Base-by-base conservation (phyloP, 345 rosid species). In the Brassica nigra region DNA sequence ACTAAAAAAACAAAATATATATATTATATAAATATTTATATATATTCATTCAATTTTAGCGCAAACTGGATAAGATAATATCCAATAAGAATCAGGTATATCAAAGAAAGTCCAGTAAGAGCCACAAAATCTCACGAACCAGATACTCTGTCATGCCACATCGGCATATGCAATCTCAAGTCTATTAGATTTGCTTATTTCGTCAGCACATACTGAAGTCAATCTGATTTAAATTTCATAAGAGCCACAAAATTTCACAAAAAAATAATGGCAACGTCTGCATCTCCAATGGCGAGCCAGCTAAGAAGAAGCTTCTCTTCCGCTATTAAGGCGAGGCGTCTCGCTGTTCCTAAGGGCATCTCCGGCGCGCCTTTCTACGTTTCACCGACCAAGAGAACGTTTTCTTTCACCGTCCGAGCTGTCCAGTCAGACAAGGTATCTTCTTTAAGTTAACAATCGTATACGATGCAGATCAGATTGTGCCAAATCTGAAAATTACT, bases 241-340 rank as follows among this genome's bases (percentile, higher is more conserved):
- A 49, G 61, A 73, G 59, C 16, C 42, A 69, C 4, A 31, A 3
- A 4, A 70, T 49, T 58, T 57, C 62, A 62, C 55, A 80, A 28
- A n/a, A 47, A 54, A 29, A 5, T 29, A 69, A 87, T 86, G 90
- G 88, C 92, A 68, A 66, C 89, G 52, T 77, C 88, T 76, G 83
- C 93, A 74, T 86, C 94, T 87, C 92, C 99, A 72, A 90, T 95
- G 94, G 98, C 93, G 9, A 88, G 91, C 86, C 98, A 89, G 73
- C 89, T 93, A 27, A 90, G 83, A 82, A 87, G 88, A 84, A 86
- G 88, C 87, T 92, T 92, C 75, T 84, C 95, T 44, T 84, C 97
- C 28, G 70, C 90, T 2, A 83, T 93, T 8, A 42, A 70, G 10
- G 71, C 82, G 3, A 85, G 84, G 44, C 81, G 78, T 49, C 79